Conservation (phyloP, 1,284 basidiomycete genomes). For the Sporisorium scitamineum region DNA sequence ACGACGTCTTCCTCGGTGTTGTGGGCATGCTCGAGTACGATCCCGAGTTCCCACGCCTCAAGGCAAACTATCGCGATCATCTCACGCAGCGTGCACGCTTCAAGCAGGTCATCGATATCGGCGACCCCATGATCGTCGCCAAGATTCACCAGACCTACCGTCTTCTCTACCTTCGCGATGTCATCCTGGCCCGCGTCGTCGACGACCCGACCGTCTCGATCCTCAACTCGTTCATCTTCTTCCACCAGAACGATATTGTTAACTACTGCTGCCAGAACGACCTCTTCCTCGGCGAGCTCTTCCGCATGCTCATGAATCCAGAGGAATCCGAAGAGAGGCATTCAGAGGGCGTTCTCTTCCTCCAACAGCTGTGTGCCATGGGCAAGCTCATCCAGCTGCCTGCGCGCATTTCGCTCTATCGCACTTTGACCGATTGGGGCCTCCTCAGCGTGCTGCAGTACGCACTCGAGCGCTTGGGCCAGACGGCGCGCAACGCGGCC, state of each 20-base stretch:
- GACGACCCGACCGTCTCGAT: constrained; percentile 98
- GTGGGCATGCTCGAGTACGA: constrained; percentile 98
- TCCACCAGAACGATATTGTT: constrained; percentile 99
- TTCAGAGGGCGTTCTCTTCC: constrained; percentile 74
- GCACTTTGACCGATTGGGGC: constrained; percentile 87
- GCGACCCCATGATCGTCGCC: constrained; percentile 61
- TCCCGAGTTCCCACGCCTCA: constrained; percentile 92
- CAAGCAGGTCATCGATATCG: constrained; percentile 67
- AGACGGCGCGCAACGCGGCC: constrained; percentile 79
- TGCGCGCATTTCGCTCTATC: constrained; percentile 87
- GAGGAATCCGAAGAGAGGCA: constrained; percentile 47
- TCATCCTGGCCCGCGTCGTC: constrained; percentile 90
- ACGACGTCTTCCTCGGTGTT: constrained; percentile 91
- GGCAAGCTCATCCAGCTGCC: constrained; percentile 95
- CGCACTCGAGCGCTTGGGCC: constrained; percentile 72
- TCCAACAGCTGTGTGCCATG: constrained; percentile 94
- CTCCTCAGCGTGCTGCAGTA: constrained; percentile 91
- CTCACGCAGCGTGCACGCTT: constrained; percentile 83
- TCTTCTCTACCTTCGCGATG: constrained; percentile 95
- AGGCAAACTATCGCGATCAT: constrained; percentile 96
- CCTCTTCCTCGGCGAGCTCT: constrained; percentile 81
- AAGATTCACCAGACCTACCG: constrained; percentile 96
- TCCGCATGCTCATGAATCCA: constrained; percentile 72
- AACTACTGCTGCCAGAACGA: constrained; percentile 85
- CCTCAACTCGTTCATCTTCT: constrained; percentile 95